Conservation (phyloP, 2,329 filamentous ascomycete genomes). For the Fusarium virguliforme region DNA sequence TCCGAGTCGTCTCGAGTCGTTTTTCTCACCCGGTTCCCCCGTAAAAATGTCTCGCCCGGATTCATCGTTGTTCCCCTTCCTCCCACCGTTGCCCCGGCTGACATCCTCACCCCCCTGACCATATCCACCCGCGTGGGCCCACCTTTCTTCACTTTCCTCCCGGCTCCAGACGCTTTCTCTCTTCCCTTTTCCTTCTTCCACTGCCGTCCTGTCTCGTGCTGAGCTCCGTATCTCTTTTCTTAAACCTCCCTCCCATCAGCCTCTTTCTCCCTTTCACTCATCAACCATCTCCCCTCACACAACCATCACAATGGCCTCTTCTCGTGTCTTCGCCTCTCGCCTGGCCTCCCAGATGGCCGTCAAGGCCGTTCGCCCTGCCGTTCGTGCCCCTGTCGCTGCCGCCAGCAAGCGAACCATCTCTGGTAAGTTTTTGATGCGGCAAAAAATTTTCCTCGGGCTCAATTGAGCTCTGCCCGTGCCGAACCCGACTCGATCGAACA, state of each 20-base stretch:
- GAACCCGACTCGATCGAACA: constrained; percentile 54
- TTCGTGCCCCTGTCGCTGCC: constrained; percentile 75
- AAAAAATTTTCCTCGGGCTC: constrained; percentile 54
- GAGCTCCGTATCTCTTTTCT: constrained; percentile 56
- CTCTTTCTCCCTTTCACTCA: constrained; percentile 49
- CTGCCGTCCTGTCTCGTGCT: constrained; percentile 55
- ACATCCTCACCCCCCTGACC: constrained; percentile 54
- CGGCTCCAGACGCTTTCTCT: constrained; percentile 58
- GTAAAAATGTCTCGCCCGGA: constrained; percentile 55
- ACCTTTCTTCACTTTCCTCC: constrained; percentile 57
- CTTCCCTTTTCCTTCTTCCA: constrained; percentile 61
- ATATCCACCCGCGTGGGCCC: constrained; percentile 56
- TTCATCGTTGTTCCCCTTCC: constrained; percentile 49
- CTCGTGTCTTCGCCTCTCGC: constrained; percentile 83
- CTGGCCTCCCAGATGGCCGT: constrained; percentile 83
- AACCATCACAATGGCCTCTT: constrained; percentile 84
- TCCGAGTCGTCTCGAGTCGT: constrained; percentile 31
- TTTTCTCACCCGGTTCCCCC: constrained; percentile 42
- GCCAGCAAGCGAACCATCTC: constrained; percentile 83
- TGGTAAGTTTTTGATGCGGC: constrained; percentile 69
- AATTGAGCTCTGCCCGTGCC: constrained; percentile 47
- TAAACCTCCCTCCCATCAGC: constrained; percentile 55
- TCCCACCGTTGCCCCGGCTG: constrained; percentile 57
- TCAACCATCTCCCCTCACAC: constrained; percentile 57
- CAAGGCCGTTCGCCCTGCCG: constrained; percentile 84